Conservation (phyloP, 768 basidiomycete species). For the Lactifluus volemus region DNA sequence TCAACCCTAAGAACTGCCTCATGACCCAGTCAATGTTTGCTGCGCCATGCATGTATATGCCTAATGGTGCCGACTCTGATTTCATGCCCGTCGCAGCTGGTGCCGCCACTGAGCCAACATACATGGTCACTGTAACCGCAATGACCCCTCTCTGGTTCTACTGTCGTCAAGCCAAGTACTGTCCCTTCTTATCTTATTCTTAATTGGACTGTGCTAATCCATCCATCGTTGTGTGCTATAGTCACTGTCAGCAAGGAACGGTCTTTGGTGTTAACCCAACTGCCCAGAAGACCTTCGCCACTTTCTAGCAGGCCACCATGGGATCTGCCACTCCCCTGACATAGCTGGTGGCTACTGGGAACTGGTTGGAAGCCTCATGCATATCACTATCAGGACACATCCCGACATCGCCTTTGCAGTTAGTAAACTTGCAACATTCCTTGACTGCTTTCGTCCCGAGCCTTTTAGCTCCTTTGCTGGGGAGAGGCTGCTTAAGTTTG, state of each 20-base stretch:
- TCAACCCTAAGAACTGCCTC: conserved; percentile 22
- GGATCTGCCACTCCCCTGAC: neutral
- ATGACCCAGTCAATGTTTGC: conserved; percentile 31
- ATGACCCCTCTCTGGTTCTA: conserved; percentile 27
- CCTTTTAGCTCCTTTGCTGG: too few relatives aligned
- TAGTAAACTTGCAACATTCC: too few relatives aligned
- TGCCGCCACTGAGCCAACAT: conserved; percentile 5
- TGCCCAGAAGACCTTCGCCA: conserved; percentile 22
- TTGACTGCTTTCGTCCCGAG: too few relatives aligned
- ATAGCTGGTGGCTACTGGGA: too few relatives aligned
- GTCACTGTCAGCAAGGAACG: conserved; percentile 25
- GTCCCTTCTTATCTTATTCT: conserved; percentile 4
- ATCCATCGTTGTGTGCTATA: neutral
- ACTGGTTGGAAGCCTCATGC: too few relatives aligned
- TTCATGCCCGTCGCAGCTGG: conserved; percentile 23
- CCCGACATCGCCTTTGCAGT: too few relatives aligned
- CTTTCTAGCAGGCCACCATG: conserved; percentile 21
- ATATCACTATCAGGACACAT: too few relatives aligned
- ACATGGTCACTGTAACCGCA: conserved; percentile 19
- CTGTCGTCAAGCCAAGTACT: conserved; percentile 24
- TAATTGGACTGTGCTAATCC: neutral
- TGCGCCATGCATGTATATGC: conserved; percentile 25
- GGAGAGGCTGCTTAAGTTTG: too few relatives aligned
- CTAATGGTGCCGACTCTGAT: conserved; percentile 23
- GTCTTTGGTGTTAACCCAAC: conserved; percentile 28